A percentile compares a stretch with the other conserved stretches of the same genome.
phyloP scores from a whole-genome alignment of 2,329 filamentous ascomycete genomes.

The Cladophialophora bantiana region DNA sequence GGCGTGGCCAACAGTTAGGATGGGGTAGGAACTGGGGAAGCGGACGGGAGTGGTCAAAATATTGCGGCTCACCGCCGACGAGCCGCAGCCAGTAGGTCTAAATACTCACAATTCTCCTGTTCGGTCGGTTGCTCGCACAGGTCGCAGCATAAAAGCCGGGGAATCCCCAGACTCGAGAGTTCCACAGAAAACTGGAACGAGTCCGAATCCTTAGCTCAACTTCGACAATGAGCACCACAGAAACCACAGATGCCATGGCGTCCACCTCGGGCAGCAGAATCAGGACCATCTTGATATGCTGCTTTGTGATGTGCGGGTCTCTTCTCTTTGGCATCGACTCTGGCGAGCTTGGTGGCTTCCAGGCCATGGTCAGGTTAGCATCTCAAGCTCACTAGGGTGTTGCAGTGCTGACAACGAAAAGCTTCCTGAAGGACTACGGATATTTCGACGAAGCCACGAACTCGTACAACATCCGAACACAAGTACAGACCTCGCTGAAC shows the following conservation, averaged over 20 bases:
- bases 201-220: not conserved
- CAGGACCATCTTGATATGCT: conserved; percentile 10
- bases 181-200: not conserved
- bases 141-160: not conserved
- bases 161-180: not conserved
- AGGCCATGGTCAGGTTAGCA: conserved; percentile 14
- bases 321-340: conserved; percentile 18
- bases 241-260: not conserved
- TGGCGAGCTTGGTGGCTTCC: conserved; percentile 15
- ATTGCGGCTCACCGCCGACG: conserved; percentile 11
- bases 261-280: not conserved
- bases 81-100: not conserved
- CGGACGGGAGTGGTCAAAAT: not conserved
- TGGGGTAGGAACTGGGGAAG: conserved; percentile 1
- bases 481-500: conserved; percentile 10
- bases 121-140: not conserved
- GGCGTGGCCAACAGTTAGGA: not conserved
- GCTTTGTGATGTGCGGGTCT: conserved; percentile 14
- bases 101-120: not conserved
- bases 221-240: conserved; percentile 7
- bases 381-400: not conserved
- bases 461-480: conserved; percentile 15
- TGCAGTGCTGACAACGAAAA: not conserved
- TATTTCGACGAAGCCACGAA: conserved; percentile 8
- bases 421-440: conserved; percentile 20